These are phyloP conservation scores for Herpotrichia juniperi DNA, from an alignment of 2,329 filamentous ascomycete genomes.

Conservation along the genomic window DNA sequence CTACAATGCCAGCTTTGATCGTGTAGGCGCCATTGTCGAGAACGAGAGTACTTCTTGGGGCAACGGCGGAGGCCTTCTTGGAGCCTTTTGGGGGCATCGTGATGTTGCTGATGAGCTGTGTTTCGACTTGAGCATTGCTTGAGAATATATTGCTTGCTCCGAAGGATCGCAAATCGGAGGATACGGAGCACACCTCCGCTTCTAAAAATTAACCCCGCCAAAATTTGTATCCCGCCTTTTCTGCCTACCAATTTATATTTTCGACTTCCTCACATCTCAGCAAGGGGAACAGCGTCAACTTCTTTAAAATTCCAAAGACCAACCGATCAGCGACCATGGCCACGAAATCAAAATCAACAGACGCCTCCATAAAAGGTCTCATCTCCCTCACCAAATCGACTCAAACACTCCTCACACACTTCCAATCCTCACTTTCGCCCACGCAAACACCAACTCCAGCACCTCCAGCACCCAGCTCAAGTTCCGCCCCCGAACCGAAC, in stretches of 20 bases:
- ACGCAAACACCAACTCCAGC: conserved; percentile 9
- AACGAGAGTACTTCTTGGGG: conserved; percentile 67
- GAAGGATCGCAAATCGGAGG: background rate
- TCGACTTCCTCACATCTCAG: conserved; percentile 1
- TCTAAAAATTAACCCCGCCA: conserved; percentile 6
- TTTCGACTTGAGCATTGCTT: background rate
- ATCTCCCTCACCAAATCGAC: conserved; percentile 44
- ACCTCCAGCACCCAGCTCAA: conserved; percentile 6
- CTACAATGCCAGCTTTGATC: conserved; percentile 83
- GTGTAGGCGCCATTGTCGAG: conserved; percentile 93
- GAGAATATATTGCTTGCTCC: conserved; percentile 6
- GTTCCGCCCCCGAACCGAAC: conserved; percentile 30
- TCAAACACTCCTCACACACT: conserved; percentile 43
- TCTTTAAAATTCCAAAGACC: background rate
- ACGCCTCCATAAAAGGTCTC: conserved; percentile 25
- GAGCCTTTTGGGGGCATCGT: conserved; percentile 40
- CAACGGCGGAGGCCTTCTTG: conserved; percentile 28
- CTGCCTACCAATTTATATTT: background rate
- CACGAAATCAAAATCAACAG: conserved; percentile 2
- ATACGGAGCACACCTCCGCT: conserved; percentile 12
- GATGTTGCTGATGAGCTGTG: background rate
- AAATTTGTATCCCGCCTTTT: conserved; percentile 1
- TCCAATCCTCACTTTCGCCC: conserved; percentile 40
- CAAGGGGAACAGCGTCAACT: too few relatives aligned
- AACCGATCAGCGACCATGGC: background rate